Base-by-base conservation (phyloP, 139 green algal species). In the Coccomyxa sp. region DNA sequence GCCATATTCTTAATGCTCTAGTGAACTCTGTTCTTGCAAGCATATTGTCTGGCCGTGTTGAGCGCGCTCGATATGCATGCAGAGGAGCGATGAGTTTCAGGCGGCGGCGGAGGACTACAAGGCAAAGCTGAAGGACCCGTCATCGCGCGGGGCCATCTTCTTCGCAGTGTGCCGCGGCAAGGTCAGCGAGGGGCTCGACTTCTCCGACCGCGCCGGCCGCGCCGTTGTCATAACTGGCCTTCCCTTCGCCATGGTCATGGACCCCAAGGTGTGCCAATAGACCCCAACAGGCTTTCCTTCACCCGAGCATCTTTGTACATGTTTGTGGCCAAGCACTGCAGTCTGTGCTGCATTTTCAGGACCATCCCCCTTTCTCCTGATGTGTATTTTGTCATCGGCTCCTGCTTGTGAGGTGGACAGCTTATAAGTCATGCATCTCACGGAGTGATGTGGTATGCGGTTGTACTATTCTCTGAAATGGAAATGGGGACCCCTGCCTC, bases 131-230 rank as follows among this genome's bases (percentile, higher is more conserved):
- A 87, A 92, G 51, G 91, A 94, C 82, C 88, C 91, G 0, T 79
- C 76, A 13, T 85, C 82, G 16, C 79, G 78, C 28, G 96, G 97
- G 0, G 96, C 95, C 13, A 88, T 97, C 18, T 95, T 99, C 82
- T 96, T 99, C 77, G 95, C 94, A 4, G 97, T 99, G 10, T 85
- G 79, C 90, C 87, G 90, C 17, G 90, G 88, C 80, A 92, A 98
- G 91, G 96, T 97, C 0, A 97, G 93, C 83, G 97, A 99, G 89
- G 97, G 97, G 17, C 90, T 99, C 32, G 97, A 99, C 88, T 99
- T 99, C 84, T 93, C 90, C 12, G 97, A 99, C 86, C 79, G 87
- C 0, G 94, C 92, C 0, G 96, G 93, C 0, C 91, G 97, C 0
- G 95, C 90, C 9, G 97, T 99, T 23, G 89, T 99, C 68, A 92